phyloP scores from a whole-genome alignment of 2,329 filamentous ascomycete species.

The Ophiostoma sp. region DNA sequence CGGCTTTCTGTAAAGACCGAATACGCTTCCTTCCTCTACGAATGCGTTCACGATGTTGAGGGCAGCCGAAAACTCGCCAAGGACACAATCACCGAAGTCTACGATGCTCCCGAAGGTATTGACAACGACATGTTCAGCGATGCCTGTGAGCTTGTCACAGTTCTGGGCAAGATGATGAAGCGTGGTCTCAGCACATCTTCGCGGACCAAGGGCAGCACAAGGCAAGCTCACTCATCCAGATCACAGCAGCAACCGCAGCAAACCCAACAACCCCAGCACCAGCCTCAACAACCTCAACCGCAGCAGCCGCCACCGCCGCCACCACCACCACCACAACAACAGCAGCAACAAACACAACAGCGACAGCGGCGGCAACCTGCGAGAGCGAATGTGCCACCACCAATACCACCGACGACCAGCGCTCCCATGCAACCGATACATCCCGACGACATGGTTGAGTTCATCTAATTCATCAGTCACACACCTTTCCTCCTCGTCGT shows the following conservation, averaged over 20 bases:
- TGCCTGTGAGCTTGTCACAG: constrained; percentile 81
- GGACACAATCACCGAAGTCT: constrained; percentile 84
- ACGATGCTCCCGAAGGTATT: constrained; percentile 87
- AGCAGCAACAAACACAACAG: not conserved
- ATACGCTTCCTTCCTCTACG: constrained; percentile 89
- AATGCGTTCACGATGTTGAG: constrained; percentile 82
- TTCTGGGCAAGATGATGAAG: constrained; percentile 79
- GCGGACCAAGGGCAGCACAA: constrained; percentile 4
- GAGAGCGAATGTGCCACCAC: constrained; percentile 17
- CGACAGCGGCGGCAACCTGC: constrained; percentile 9
- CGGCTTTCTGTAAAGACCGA: constrained; percentile 89
- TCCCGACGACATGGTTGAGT: constrained; percentile 24
- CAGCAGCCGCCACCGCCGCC: not conserved
- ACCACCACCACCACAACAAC: not conserved
- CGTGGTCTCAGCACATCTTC: constrained; percentile 26
- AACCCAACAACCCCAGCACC: not conserved
- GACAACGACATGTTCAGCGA: constrained; percentile 95
- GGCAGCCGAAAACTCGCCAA: constrained; percentile 75
- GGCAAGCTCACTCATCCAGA: not conserved
- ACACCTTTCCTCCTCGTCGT: not conserved
- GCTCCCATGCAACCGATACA: constrained; percentile 19
- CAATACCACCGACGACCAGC: constrained; percentile 22
- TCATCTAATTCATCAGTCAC: constrained; percentile 8
- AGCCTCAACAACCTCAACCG: not conserved
- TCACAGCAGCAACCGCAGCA: constrained; percentile 14